A percentile compares a stretch with the other conserved stretches of the same genome.
These are phyloP conservation scores for Tubosaeta brunneosetosa DNA, from an alignment of 768 basidiomycete genomes.

Conservation along the genomic window DNA sequence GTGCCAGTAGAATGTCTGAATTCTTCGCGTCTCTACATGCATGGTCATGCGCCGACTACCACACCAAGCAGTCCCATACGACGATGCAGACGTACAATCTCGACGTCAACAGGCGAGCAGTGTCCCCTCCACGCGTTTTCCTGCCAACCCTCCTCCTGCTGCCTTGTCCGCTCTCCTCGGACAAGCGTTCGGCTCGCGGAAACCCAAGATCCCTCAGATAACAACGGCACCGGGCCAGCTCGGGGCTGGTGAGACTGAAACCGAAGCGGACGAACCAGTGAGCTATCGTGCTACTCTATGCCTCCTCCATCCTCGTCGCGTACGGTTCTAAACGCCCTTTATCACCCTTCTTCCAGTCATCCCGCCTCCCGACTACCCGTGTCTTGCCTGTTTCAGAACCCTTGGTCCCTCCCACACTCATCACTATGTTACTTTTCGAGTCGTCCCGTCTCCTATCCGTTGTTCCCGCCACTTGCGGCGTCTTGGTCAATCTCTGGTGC, in stretches of 20 bases:
- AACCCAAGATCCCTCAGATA: slow-evolving; percentile 43
- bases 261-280: slow-evolving; percentile 73
- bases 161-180: slow-evolving; percentile 24
- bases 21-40: background rate
- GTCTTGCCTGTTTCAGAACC: slow-evolving; percentile 48
- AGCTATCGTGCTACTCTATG: slow-evolving; percentile 23
- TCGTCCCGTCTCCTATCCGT: slow-evolving; percentile 65
- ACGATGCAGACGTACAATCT: background rate
- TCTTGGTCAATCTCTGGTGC: slow-evolving; percentile 57
- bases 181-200: slow-evolving; percentile 28
- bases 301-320: background rate
- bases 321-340: slow-evolving; percentile 6
- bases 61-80: background rate
- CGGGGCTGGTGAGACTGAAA: slow-evolving; percentile 76
- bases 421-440: slow-evolving; percentile 63
- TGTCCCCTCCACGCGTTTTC: background rate
- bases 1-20: background rate
- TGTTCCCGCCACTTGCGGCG: slow-evolving; percentile 67
- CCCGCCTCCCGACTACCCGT: slow-evolving; percentile 66
- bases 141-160: background rate
- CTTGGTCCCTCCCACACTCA: slow-evolving; percentile 44
- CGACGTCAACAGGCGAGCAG: background rate
- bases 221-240: slow-evolving; percentile 56
- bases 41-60: background rate
- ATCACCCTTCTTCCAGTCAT: slow-evolving; percentile 39